Evolutionary conservation across 176 grass and related monocot species (phyloP), one percentile per base, ranked within the genome.

Genomic region (Phragmites australis): DNA sequence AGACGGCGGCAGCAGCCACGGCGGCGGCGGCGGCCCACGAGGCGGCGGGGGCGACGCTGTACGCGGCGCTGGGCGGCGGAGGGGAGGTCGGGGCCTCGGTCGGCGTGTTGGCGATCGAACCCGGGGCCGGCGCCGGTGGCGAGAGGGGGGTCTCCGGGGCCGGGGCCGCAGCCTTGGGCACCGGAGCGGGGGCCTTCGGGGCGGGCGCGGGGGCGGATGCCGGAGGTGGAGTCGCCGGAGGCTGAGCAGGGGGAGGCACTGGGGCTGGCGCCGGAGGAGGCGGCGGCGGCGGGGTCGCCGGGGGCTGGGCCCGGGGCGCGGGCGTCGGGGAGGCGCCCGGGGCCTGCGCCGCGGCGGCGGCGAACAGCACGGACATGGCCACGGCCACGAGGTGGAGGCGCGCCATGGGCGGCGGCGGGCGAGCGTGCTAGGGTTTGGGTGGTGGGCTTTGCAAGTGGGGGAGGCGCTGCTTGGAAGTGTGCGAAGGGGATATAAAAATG

Each of bases 391-490:
- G 15, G 46, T 88, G 86, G 56, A 83, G 57, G 47, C 73, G 65
- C 56, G 80, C 79, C 86, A 88, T 88, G 46, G 43, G 67, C 29
- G 78, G 76, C n/a, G 75, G 75, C 46, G 55, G 82, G 5, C 3
- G 31, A 64, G 18, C 13, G 15, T 10, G 46, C 79, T 83, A 83
- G 85, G 79, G 79, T 87, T 86, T 80, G 44, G 66, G 85, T 56
- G 46, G 79, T 82, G 63, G 47, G 62, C 65, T 34, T 71, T 0
- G 14, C 73, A 26, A 71, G 16, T 63, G 40, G 30, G 68, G 68
- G 5, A 64, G 23, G 13, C 29, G 76, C 39, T 63, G 67, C 26
- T 46, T 61, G n/a, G 21, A n/a, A 29, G 70, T 29, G 19, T 48
- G 15, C 67, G 71, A 42, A 4, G 19, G 14, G 63, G 23, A 46